Percentiles rank a stretch among this genome's conserved stretches.
Evolutionary conservation across 352 stramenopile genomes (phyloP).

Genomic region (Pythium insidiosum): DNA sequence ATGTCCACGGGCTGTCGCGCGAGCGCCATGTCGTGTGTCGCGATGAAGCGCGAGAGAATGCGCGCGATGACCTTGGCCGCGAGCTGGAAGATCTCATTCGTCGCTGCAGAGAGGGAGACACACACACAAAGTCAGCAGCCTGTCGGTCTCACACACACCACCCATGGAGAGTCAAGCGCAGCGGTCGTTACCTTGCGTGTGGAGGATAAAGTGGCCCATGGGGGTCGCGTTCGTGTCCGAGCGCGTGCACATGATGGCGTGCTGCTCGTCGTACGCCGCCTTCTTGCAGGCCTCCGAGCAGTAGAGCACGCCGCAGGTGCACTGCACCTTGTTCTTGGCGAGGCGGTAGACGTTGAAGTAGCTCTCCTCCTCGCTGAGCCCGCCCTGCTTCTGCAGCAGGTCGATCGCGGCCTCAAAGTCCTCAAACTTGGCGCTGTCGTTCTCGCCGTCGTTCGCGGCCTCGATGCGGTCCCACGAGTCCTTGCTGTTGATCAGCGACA

Average conservation of each 20-base stretch:
- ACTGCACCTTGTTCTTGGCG: constrained; percentile 43
- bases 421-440: constrained; percentile 29
- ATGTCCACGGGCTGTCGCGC: constrained; percentile 65
- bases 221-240: constrained; percentile 38
- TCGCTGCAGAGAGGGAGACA: no score
- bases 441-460: constrained; percentile 17
- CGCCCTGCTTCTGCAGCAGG: constrained; percentile 57
- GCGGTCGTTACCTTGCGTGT: constrained; percentile 25
- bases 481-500: constrained; percentile 59
- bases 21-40: constrained; percentile 38
- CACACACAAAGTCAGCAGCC: constrained; percentile 10
- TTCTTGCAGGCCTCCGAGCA: constrained; percentile 75
- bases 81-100: constrained; percentile 93
- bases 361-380: constrained; percentile 52
- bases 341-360: constrained; percentile 67
- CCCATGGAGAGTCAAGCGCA: neutral
- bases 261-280: constrained; percentile 59
- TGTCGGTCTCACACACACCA: constrained; percentile 1
- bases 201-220: constrained; percentile 76
- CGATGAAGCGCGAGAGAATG: constrained; percentile 52
- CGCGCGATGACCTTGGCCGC: constrained; percentile 82
- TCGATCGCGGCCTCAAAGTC: constrained; percentile 54
- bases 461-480: constrained; percentile 49
- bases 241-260: constrained; percentile 70
- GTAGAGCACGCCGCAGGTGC: constrained; percentile 74